phyloP scores from a whole-genome alignment of 805 yeast genomes.

The Scheffersomyces spartinae region DNA sequence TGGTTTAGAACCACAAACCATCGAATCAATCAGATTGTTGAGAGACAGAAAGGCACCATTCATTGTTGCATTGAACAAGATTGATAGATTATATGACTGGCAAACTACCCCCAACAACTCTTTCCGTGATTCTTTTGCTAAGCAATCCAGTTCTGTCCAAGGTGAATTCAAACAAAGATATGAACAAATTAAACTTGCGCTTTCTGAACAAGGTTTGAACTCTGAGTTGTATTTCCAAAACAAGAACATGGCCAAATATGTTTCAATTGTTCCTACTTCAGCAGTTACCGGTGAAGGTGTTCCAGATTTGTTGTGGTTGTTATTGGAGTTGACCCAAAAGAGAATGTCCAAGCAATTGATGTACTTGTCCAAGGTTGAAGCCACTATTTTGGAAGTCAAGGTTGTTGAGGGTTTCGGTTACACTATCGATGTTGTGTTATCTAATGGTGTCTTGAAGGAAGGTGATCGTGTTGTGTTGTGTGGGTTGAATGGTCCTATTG shows the following conservation, averaged over 20 bases:
- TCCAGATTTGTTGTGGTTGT: slow-evolving; percentile 93
- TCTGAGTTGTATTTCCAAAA: slow-evolving; percentile 94
- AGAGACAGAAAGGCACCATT: slow-evolving; percentile 98
- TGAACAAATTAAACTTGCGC: slow-evolving; percentile 74
- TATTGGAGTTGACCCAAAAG: slow-evolving; percentile 92
- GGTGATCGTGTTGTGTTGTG: slow-evolving; percentile 94
- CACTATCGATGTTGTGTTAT: slow-evolving; percentile 92
- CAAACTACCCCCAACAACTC: slow-evolving; percentile 81
- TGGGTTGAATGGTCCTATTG: slow-evolving; percentile 98
- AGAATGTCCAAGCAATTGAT: slow-evolving; percentile 98
- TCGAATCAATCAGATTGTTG: slow-evolving; percentile 83
- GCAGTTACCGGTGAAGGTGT: slow-evolving; percentile 99
- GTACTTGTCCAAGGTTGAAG: slow-evolving; percentile 89
- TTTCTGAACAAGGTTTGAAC: slow-evolving; percentile 97
- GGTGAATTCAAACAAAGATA: slow-evolving; percentile 85
- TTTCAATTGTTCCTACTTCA: slow-evolving; percentile 95
- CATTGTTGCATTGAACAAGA: slow-evolving; percentile 92
- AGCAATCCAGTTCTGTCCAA: slow-evolving; percentile 77
- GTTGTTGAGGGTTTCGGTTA: slow-evolving; percentile 98
- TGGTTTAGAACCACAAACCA: slow-evolving; percentile 96
- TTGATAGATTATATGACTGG: slow-evolving; percentile 97
- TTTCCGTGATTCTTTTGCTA: slow-evolving; percentile 84
- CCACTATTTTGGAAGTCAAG: slow-evolving; percentile 94
- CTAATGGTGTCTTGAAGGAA: slow-evolving; percentile 92
- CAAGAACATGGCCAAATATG: slow-evolving; percentile 85